These are phyloP conservation scores for Microbotryum violaceum DNA, from an alignment of 1,284 basidiomycete genomes.

Conservation along the genomic window DNA sequence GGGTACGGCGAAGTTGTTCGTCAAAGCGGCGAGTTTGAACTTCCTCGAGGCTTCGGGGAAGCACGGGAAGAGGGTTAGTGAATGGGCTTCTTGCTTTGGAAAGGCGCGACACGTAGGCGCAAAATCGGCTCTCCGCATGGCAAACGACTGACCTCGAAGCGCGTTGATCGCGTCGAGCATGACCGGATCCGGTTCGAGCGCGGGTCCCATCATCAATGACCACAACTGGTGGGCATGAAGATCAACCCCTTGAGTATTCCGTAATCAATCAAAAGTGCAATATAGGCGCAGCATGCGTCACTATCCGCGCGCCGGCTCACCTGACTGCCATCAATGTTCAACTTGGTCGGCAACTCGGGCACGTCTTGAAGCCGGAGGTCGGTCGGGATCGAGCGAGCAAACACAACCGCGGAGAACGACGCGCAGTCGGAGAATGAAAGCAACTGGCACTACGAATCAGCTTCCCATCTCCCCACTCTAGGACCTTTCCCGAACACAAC, in stretches of 20 bases:
- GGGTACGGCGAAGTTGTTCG: slow-evolving; percentile 38
- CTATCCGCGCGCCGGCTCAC: slow-evolving; percentile 16
- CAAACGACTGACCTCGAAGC: slow-evolving; percentile 17
- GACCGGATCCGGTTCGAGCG: slow-evolving; percentile 33
- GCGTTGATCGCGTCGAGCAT: slow-evolving; percentile 36
- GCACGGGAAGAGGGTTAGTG: too few relatives aligned
- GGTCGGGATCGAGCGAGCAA: too few relatives aligned
- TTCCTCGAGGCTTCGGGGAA: slow-evolving; percentile 32
- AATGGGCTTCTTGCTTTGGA: too few relatives aligned
- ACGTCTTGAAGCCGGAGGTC: slow-evolving; percentile 24
- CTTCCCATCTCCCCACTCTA: not conserved
- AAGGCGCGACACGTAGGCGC: too few relatives aligned
- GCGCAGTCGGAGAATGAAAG: too few relatives aligned
- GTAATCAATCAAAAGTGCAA: too few relatives aligned
- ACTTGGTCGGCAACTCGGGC: slow-evolving; percentile 31
- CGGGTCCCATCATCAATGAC: slow-evolving; percentile 40
- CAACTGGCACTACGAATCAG: not conserved
- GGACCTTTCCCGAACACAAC: not conserved
- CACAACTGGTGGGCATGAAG: slow-evolving; percentile 34
- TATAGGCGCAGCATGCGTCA: not conserved
- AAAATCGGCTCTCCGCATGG: too few relatives aligned
- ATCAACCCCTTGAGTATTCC: not conserved
- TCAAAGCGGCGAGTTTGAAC: slow-evolving; percentile 40
- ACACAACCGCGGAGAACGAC: too few relatives aligned
- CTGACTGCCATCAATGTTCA: slow-evolving; percentile 35